Conservation (phyloP, 106 monocot species). For the Dioscorea dumetorum region DNA sequence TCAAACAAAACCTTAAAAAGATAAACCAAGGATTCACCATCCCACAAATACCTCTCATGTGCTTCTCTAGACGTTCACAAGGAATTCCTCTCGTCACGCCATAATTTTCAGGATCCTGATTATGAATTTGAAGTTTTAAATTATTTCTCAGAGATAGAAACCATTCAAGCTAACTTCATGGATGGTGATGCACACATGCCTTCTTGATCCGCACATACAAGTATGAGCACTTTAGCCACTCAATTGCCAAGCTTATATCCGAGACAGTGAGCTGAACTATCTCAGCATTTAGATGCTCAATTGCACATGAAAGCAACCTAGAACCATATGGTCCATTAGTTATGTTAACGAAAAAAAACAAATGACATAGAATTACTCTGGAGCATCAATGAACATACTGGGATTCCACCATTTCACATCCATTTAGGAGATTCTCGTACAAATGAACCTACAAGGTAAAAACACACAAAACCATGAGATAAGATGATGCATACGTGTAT, state of each 20-base stretch:
- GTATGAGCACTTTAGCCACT: conserved; percentile 95
- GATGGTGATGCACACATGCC: conserved; percentile 24
- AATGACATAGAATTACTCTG: not conserved
- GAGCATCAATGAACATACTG: conserved; percentile 49
- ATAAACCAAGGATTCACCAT: not conserved
- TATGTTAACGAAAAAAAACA: not conserved
- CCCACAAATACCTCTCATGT: conserved; percentile 60
- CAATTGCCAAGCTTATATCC: conserved; percentile 87
- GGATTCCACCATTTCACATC: conserved; percentile 99
- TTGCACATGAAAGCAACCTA: conserved; percentile 77
- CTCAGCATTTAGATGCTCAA: conserved; percentile 93
- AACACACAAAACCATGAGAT: not conserved
- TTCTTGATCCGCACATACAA: conserved; percentile 92
- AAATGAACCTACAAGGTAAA: conserved; percentile 63
- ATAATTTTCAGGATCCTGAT: conserved; percentile 92
- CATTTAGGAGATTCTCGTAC: conserved; percentile 93
- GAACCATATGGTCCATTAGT: not conserved
- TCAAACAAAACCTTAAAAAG: no score
- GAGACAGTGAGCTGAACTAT: conserved; percentile 85
- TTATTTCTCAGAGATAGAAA: not conserved
- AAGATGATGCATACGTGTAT: not conserved
- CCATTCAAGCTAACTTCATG: not conserved
- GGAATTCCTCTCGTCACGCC: conserved; percentile 75
- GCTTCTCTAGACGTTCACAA: conserved; percentile 54
- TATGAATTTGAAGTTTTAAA: conserved; percentile 1